Conservation (phyloP, 176 grass and related monocot species). For the Cymbopogon citratus region DNA sequence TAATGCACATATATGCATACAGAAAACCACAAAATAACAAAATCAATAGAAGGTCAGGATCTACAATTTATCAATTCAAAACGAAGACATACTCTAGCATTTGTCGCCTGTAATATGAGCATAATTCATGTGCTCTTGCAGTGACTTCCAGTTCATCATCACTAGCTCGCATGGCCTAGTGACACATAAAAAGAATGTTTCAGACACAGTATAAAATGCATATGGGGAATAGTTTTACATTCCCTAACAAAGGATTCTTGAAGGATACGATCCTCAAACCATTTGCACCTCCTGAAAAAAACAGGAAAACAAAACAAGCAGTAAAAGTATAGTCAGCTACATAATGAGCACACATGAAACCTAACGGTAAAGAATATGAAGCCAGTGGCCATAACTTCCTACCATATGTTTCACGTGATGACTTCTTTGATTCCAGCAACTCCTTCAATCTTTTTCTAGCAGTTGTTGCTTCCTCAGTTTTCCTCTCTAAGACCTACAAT, state of each 20-base stretch:
- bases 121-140: slow-evolving; percentile 76
- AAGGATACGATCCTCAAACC: slow-evolving; percentile 54
- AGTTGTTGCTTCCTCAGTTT: slow-evolving; percentile 91
- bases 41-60: neutral
- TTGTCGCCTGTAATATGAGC: slow-evolving; percentile 82
- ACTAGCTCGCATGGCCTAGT: slow-evolving; percentile 60
- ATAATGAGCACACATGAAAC: slow-evolving; percentile 9
- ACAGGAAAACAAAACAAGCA: slow-evolving; percentile 2
- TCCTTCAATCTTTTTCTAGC: slow-evolving; percentile 83
- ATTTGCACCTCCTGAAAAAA: slow-evolving; percentile 33
- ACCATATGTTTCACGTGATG: slow-evolving; percentile 64
- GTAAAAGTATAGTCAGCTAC: neutral
- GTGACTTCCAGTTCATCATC: slow-evolving; percentile 91
- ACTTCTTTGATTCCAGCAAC: slow-evolving; percentile 80
- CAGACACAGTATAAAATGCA: slow-evolving; percentile 5
- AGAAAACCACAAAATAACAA: neutral
- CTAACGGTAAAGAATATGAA: neutral
- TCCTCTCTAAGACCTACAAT: slow-evolving; percentile 76
- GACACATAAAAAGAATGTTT: slow-evolving; percentile 25
- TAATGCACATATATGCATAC: slow-evolving; percentile 4
- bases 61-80: neutral
- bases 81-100: slow-evolving; percentile 61
- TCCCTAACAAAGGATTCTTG: slow-evolving; percentile 5
- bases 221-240: neutral
- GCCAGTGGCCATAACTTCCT: neutral